Base-by-base conservation (phyloP, 495 filamentous ascomycete species). In the Pyrenula massariospora region DNA sequence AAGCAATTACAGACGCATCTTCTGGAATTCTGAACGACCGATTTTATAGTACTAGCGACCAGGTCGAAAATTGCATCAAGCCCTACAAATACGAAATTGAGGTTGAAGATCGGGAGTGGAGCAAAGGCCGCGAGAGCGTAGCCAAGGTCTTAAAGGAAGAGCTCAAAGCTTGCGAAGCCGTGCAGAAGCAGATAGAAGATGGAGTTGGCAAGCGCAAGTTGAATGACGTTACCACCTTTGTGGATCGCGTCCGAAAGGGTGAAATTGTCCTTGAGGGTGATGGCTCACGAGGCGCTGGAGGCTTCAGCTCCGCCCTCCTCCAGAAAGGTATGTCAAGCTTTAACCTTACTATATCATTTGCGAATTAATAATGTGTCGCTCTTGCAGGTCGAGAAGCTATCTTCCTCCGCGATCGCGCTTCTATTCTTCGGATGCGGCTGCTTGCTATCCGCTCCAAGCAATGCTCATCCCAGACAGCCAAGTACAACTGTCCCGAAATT, bases 31-130 rank as follows among this genome's bases (percentile, higher is more conserved):
- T 99, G 15, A 93, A 91, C 58, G 93, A 99, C 58, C 83, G 91
- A 1, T 95, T 94, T 61, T 96, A 95, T 72, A 90, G 89, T 65
- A 97, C 94, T 1, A 89, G 86, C 60, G 93, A 99, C 65, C 92
- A 96, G 67, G 90, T 99, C n/a, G 93, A 99, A 68, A 96, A 96
- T 64, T 97, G 93, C 65, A 92, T 99, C 74, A 99, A 99, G 67
- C 93, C 93, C 1, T 99, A 91, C 75, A 99, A 97, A 66, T 97
- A 86, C 61, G 89, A 96, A 57, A 93, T 97, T 52, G 93, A 99
- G 65, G 84, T 97, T 51, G 87, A 95, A 59, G 86, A 89, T 21
- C 73, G 81, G 3, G 94, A 97, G 66, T 99, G 93, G 93, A 68
- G 74, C 3, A 82, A 86, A 57, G 90, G 89, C 0, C 73, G 90